Conservation (phyloP, 371 early-diverging fungal genomes). For the Funneliformis caledonium region DNA sequence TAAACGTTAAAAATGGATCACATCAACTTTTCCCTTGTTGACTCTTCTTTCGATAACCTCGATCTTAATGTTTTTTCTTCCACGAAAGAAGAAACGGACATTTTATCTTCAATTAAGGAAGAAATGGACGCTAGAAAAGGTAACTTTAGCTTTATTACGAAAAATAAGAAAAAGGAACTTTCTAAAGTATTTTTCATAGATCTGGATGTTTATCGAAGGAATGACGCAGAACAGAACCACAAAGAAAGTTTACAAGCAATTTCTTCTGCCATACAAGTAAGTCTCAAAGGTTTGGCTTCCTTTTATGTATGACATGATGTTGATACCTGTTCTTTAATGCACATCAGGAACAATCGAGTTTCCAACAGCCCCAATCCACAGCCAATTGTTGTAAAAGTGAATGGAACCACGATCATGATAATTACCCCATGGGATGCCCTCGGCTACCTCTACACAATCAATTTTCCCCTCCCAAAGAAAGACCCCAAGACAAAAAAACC, state of each 20-base stretch:
- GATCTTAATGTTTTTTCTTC: too few species aligned
- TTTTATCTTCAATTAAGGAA: not conserved
- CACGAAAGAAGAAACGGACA: not conserved
- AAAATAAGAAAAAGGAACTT: conserved; percentile 3
- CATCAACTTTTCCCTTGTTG: too few species aligned
- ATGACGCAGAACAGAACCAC: not conserved
- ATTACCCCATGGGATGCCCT: not conserved
- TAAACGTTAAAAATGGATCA: too few species aligned
- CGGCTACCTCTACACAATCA: not conserved
- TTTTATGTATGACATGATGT: conserved; percentile 15
- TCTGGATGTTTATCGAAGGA: not conserved
- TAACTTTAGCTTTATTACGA: not conserved
- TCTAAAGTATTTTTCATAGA: not conserved
- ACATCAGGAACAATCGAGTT: not conserved
- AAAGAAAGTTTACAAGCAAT: not conserved
- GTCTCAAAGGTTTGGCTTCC: conserved; percentile 6
- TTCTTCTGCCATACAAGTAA: not conserved
- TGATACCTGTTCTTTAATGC: not conserved
- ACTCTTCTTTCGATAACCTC: too few species aligned
- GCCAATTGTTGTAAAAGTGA: not conserved
- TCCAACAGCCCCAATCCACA: not conserved
- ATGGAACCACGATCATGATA: not conserved
- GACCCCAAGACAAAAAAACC: not conserved
- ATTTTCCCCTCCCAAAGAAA: not conserved
- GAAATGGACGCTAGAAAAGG: not conserved